A percentile compares a stretch with the other conserved stretches of the same genome.
phyloP scores from a whole-genome alignment of 371 early-diverging fungal species.

The Rhizomucor pusillus region DNA sequence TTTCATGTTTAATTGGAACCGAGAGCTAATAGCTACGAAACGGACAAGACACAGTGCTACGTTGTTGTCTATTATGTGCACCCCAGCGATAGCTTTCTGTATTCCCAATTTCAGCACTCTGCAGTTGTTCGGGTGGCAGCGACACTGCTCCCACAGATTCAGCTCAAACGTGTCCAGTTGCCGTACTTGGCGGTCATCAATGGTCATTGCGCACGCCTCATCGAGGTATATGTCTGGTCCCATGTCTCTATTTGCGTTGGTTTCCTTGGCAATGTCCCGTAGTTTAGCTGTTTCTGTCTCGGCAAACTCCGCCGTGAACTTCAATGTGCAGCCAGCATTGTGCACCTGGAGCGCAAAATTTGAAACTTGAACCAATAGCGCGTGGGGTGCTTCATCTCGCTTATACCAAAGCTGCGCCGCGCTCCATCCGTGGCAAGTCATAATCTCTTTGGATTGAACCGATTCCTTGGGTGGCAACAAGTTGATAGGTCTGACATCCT shows the following conservation, averaged over 20 bases:
- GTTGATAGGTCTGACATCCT: conserved; percentile 36
- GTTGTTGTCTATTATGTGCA: conserved; percentile 26
- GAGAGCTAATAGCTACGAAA: conserved; percentile 46
- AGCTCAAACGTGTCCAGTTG: conserved; percentile 14
- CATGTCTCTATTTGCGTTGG: conserved; percentile 15
- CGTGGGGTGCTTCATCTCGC: conserved; percentile 29
- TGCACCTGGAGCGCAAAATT: conserved; percentile 26
- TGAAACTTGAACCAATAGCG: conserved; percentile 39
- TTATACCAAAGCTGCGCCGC: conserved; percentile 39
- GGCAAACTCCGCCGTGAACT: conserved; percentile 9
- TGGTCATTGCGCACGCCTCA: conserved; percentile 38
- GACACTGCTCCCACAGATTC: conserved; percentile 17
- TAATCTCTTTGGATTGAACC: not conserved
- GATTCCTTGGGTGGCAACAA: conserved; percentile 18
- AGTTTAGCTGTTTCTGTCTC: conserved; percentile 30
- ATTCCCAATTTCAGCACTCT: conserved; percentile 23
- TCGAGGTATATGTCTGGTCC: conserved; percentile 23
- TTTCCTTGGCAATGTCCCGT: conserved; percentile 25
- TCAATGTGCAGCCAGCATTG: not conserved
- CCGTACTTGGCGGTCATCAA: conserved; percentile 34
- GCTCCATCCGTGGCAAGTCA: conserved; percentile 9
- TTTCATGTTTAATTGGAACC: conserved; percentile 40
- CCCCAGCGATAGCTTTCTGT: conserved; percentile 27
- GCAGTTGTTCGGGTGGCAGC: conserved; percentile 7
- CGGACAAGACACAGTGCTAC: conserved; percentile 34